Conservation (phyloP, 768 basidiomycete genomes). For the Pilatotrama ljubarskyi region DNA sequence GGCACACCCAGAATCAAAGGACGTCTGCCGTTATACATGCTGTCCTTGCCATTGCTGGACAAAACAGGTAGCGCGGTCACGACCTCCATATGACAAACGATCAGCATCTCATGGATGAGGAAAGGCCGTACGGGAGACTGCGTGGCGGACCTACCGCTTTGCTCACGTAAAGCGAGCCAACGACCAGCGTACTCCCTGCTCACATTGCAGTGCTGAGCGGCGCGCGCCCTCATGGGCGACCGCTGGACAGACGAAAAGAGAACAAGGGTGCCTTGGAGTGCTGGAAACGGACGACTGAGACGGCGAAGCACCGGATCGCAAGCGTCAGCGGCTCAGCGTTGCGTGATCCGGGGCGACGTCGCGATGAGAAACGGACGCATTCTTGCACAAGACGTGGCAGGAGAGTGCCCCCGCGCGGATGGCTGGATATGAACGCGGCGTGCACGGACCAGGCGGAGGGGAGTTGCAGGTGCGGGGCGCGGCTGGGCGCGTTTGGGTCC, state of each 20-base stretch:
- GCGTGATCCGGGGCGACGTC: slow-evolving; percentile 11
- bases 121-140: too few species aligned
- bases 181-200: too few species aligned
- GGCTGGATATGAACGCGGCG: neutral
- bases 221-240: too few species aligned
- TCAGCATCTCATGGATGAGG: too few species aligned
- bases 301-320: slow-evolving; percentile 21
- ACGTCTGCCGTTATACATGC: too few species aligned
- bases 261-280: neutral
- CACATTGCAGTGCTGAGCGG: too few species aligned
- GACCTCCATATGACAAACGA: too few species aligned
- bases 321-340: slow-evolving; percentile 15
- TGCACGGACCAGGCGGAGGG: neutral
- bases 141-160: too few species aligned
- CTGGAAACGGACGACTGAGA: slow-evolving; percentile 17
- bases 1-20: too few species aligned
- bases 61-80: too few species aligned
- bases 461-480: neutral
- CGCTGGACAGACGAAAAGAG: neutral
- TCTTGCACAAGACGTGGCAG: neutral
- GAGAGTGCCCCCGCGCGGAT: neutral
- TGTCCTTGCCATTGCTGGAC: too few species aligned
- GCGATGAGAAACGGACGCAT: slow-evolving; percentile 6
- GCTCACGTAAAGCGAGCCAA: too few species aligned
- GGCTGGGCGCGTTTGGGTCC: neutral